These are phyloP conservation scores for Naganishia sp. DNA, from an alignment of 1,284 basidiomycete species.

Conservation along the genomic window DNA sequence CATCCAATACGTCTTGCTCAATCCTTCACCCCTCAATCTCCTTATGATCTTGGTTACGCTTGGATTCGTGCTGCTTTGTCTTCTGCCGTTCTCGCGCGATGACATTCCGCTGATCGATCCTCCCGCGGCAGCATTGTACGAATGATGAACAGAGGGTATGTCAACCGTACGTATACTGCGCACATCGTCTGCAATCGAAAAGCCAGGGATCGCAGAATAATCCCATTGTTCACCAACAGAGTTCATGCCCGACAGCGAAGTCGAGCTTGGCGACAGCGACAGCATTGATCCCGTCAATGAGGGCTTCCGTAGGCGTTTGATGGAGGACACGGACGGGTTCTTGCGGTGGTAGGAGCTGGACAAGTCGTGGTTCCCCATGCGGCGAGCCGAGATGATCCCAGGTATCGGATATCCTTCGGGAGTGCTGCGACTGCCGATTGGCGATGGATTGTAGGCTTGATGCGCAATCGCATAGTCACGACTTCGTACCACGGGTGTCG, in stretches of 20 bases:
- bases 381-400: slow-evolving; percentile 5
- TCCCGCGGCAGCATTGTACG: background rate
- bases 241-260: slow-evolving; percentile 24
- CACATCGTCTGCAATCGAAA: slow-evolving; percentile 51
- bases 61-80: slow-evolving; percentile 70
- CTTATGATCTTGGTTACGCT: slow-evolving; percentile 87
- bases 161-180: slow-evolving; percentile 47
- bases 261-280: slow-evolving; percentile 28
- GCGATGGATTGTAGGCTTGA: slow-evolving; percentile 8
- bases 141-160: background rate
- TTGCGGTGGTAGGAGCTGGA: slow-evolving; percentile 17
- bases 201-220: slow-evolving; percentile 50
- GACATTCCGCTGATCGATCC: slow-evolving; percentile 1
- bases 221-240: slow-evolving; percentile 25
- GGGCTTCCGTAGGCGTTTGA: slow-evolving; percentile 26
- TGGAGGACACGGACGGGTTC: slow-evolving; percentile 23
- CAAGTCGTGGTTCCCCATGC: slow-evolving; percentile 1
- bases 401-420: slow-evolving; percentile 15
- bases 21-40: slow-evolving; percentile 74
- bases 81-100: slow-evolving; percentile 17
- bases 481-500: slow-evolving; percentile 29
- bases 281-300: slow-evolving; percentile 30
- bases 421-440: slow-evolving; percentile 4
- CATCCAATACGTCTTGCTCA: slow-evolving; percentile 84
- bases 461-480: slow-evolving; percentile 28